Evolutionary conservation across 306 rosid genomes (phyloP).

Genomic region (Abrus pulchellus): DNA sequence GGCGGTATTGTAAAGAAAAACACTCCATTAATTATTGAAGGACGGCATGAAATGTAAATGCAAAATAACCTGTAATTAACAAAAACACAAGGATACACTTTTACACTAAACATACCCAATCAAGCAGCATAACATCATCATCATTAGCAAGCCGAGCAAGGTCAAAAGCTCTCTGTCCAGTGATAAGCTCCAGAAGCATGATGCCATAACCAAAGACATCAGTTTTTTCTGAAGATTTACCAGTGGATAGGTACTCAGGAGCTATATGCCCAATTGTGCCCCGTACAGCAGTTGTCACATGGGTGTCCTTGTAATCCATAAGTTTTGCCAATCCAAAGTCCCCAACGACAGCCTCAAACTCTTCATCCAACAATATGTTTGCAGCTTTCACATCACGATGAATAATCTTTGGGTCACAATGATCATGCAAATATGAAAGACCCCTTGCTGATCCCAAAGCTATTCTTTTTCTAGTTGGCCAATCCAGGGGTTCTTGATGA

Average conservation of each 20-base stretch:
- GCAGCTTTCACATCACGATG: constrained; percentile 99
- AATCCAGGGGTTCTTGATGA: constrained; percentile 88
- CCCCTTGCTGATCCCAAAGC: constrained; percentile 99
- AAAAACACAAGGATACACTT: constrained; percentile 12
- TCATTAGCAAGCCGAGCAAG: constrained; percentile 98
- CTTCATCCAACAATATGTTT: constrained; percentile 94
- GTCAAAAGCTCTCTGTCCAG: constrained; percentile 97
- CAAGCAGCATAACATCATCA: constrained; percentile 98
- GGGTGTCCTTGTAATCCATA: constrained; percentile 99
- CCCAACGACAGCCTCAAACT: constrained; percentile 99
- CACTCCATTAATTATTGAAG: constrained; percentile 5
- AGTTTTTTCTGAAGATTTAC: constrained; percentile 96
- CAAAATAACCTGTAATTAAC: constrained; percentile 30
- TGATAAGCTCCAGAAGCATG: constrained; percentile 97
- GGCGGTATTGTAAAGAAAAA: neutral
- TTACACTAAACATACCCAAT: constrained; percentile 78
- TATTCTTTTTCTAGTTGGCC: constrained; percentile 92
- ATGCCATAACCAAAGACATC: constrained; percentile 97
- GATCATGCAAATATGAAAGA: constrained; percentile 96
- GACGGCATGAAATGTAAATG: constrained; percentile 28
- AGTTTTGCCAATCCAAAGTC: constrained; percentile 98
- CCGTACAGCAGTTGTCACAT: constrained; percentile 93
- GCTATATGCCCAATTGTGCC: constrained; percentile 98
- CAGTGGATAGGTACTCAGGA: constrained; percentile 93
- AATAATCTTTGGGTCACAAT: constrained; percentile 96